These are phyloP conservation scores for Russula griseocarnosa DNA, from an alignment of 768 basidiomycete genomes.

Conservation along the genomic window DNA sequence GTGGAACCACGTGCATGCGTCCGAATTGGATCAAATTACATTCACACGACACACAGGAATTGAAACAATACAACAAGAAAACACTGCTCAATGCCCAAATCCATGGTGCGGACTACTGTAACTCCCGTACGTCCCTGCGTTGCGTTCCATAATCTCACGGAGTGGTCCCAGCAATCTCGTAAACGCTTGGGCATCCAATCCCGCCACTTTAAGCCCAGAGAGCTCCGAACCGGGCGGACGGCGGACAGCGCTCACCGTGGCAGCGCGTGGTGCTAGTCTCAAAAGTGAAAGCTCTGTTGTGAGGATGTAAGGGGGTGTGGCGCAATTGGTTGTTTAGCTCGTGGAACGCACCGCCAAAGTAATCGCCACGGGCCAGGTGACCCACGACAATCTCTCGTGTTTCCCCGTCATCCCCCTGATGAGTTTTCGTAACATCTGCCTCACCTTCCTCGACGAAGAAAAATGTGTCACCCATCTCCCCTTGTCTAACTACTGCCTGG, in stretches of 20 bases:
- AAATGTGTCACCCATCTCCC: slow-evolving; percentile 95
- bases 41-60: slow-evolving; percentile 11
- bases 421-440: slow-evolving; percentile 78
- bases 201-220: slow-evolving; percentile 85
- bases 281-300: slow-evolving; percentile 82
- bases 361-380: slow-evolving; percentile 83
- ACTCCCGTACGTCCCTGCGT: slow-evolving; percentile 63
- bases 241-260: slow-evolving; percentile 84
- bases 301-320: slow-evolving; percentile 20
- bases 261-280: slow-evolving; percentile 84
- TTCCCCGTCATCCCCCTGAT: slow-evolving; percentile 54
- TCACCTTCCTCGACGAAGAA: slow-evolving; percentile 96
- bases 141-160: slow-evolving; percentile 88
- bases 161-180: slow-evolving; percentile 90
- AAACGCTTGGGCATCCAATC: slow-evolving; percentile 89
- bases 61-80: slow-evolving; percentile 3
- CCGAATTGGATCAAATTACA: background rate
- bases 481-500: slow-evolving; percentile 83
- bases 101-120: slow-evolving; percentile 16
- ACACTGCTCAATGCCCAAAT: slow-evolving; percentile 13
- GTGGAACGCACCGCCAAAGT: slow-evolving; percentile 82
- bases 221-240: slow-evolving; percentile 42
- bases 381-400: slow-evolving; percentile 68
- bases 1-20: background rate
- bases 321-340: background rate